Conservation (phyloP, 2,329 filamentous ascomycete genomes). For the Paraphoma sp. region DNA sequence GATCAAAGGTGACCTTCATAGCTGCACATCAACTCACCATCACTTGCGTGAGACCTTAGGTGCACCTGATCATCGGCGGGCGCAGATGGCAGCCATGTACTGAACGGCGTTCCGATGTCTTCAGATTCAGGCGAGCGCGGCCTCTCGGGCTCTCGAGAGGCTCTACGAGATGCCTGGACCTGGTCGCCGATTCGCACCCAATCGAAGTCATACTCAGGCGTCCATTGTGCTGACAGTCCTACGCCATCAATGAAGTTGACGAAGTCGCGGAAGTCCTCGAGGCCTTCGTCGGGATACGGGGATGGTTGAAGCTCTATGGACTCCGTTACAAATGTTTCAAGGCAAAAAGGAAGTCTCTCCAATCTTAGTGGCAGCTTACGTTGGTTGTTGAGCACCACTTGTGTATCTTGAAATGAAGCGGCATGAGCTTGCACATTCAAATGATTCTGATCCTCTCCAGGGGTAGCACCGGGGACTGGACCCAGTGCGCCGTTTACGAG, state of each 20-base stretch:
- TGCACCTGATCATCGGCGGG: slow-evolving; percentile 36
- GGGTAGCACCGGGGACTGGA: slow-evolving; percentile 1
- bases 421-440: slow-evolving; percentile 18
- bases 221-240: slow-evolving; percentile 39
- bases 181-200: slow-evolving; percentile 30
- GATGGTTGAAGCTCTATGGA: slow-evolving; percentile 10
- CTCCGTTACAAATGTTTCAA: background rate
- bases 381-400: slow-evolving; percentile 20
- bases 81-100: slow-evolving; percentile 38
- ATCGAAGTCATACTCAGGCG: slow-evolving; percentile 38
- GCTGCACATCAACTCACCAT: slow-evolving; percentile 11
- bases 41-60: slow-evolving; percentile 24
- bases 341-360: background rate
- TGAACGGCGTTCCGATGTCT: slow-evolving; percentile 40
- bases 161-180: slow-evolving; percentile 21
- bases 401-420: slow-evolving; percentile 15
- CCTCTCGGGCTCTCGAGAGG: slow-evolving; percentile 23
- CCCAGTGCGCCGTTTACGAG: background rate
- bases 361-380: slow-evolving; percentile 2
- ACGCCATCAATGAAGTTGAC: slow-evolving; percentile 44
- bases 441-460: slow-evolving; percentile 9
- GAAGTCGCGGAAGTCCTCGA: slow-evolving; percentile 41
- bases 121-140: slow-evolving; percentile 26
- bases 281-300: slow-evolving; percentile 28
- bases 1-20: no score